phyloP scores from a whole-genome alignment of 768 basidiomycete species.

The Dictyophora rubrovolvata region DNA sequence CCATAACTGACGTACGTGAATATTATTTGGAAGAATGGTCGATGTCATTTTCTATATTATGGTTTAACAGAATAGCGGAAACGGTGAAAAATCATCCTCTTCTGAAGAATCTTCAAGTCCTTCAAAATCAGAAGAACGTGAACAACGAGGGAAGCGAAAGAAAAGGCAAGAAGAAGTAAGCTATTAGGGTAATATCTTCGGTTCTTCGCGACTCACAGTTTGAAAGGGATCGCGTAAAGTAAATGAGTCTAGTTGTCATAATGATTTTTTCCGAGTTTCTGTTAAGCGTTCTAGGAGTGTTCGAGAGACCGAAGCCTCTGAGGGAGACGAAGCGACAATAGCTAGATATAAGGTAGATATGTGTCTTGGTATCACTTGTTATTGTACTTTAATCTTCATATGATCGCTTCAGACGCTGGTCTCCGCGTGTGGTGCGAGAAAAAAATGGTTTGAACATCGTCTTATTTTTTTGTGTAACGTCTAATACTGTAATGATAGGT shows the following conservation, averaged over 20 bases:
- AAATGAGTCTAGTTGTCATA: not conserved
- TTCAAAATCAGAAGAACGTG: slow-evolving; percentile 8
- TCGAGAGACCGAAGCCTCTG: slow-evolving; percentile 13
- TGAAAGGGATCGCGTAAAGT: not conserved
- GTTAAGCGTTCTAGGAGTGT: not conserved
- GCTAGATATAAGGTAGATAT: slow-evolving; percentile 57
- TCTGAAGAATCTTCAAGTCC: not conserved
- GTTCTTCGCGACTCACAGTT: not conserved
- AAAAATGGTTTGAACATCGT: slow-evolving; percentile 43
- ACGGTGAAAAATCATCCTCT: not conserved
- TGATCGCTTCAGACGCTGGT: slow-evolving; percentile 43
- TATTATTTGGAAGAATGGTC: not conserved
- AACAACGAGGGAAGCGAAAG: slow-evolving; percentile 24
- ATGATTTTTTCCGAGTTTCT: not conserved
- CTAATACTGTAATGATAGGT: slow-evolving; percentile 8
- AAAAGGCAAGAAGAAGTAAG: slow-evolving; percentile 22
- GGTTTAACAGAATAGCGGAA: not conserved
- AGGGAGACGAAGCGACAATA: slow-evolving; percentile 63
- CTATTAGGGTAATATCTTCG: slow-evolving; percentile 7
- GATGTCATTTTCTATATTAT: not conserved
- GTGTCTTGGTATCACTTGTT: not conserved
- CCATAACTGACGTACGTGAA: not conserved
- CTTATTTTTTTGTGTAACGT: not conserved
- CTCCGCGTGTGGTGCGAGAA: slow-evolving; percentile 66
- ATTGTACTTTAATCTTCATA: not conserved